Base-by-base conservation (phyloP, 192 early-diverging fungal genomes). In the Umbelopsis isabellina region DNA sequence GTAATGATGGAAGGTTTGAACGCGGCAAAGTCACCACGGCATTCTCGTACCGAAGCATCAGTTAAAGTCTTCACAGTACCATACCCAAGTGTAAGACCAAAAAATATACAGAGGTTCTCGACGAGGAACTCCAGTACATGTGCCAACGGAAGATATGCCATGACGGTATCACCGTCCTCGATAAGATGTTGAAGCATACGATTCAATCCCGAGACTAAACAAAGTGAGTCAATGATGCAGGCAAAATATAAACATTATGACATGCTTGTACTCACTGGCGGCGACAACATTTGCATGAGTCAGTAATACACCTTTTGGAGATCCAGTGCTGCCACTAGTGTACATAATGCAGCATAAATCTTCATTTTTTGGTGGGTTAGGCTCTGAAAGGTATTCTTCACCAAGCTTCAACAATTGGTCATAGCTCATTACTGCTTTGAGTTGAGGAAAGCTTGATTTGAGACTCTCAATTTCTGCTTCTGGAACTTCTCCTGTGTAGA, bases 301-400 rank as follows among this genome's bases (percentile, higher is more conserved):
- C 25, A 93, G 69, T 67, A 87, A 74, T 25, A 89, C 91, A 52
- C 92, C 92, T 68, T 93, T 93, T 27, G 92, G 92, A n/a, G 73
- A 79, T n/a, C 91, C 91, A 49, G 91, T 93, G 22, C 86, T 87
- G 18, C 91, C 86, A 61, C 76, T 79, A 11, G 91, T 91, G 74
- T 93, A 93, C 91, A 93, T 93, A 68, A 93, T 91, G 65, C 86
- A 84, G 22, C 80, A 78, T 1, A 84, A 22, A 41, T 83, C 82
- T 3, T 79, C 71, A 3, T 20, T 51, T 10, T 51, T 66, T 1
- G 84, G 82, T 46, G 73, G 77, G 0, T 70, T 68, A 7, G 75
- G 65, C 0, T 73, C 65, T 16, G 69, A 23, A 13, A 87, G 87
- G 69, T 88, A 33, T 33, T 88, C 80, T 49, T 78, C 79, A 48